A percentile compares a stretch with the other conserved stretches of the same genome.
Evolutionary conservation across 495 filamentous ascomycete species (phyloP).

Genomic region (Polyplosphaeria fusca): DNA sequence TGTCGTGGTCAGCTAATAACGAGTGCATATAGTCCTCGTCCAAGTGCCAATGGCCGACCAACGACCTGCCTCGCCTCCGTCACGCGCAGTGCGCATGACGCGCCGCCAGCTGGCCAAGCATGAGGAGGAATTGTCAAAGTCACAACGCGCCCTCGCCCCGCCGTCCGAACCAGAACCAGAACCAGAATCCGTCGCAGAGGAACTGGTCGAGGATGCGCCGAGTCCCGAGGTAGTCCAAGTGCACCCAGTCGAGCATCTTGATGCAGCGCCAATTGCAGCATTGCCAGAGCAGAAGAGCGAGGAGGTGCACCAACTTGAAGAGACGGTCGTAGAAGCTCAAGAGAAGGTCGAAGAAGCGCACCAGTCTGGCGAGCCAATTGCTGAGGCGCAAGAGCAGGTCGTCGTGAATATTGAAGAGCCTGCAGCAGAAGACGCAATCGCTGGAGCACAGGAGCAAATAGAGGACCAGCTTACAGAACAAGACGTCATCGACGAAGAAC

Average conservation of each 20-base stretch:
- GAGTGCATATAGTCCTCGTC: conserved; percentile 26
- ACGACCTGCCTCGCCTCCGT: conserved; percentile 21
- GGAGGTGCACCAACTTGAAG: neutral
- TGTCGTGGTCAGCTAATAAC: conserved; percentile 10
- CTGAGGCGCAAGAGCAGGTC: neutral
- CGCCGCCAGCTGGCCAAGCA: conserved; percentile 31
- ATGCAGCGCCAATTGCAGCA: neutral
- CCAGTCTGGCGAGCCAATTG: neutral
- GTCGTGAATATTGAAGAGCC: neutral
- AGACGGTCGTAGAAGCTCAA: neutral
- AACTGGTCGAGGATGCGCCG: neutral
- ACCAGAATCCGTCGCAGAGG: neutral
- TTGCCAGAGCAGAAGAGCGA: neutral
- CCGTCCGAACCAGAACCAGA: neutral
- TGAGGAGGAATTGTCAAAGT: conserved; percentile 26
- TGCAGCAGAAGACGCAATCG: conserved; percentile 1
- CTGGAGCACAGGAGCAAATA: neutral
- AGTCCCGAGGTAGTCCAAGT: neutral
- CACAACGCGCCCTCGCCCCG: neutral
- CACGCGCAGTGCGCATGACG: conserved; percentile 33
- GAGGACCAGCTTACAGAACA: neutral
- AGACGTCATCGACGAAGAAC: neutral
- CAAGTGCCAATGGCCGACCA: conserved; percentile 32
- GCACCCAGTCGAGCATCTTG: neutral
- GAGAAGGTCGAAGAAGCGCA: neutral